A percentile compares a stretch with the other conserved stretches of the same genome.
These are phyloP conservation scores for Lenwebbia sp. DNA, from an alignment of 345 rosid species.

Conservation along the genomic window DNA sequence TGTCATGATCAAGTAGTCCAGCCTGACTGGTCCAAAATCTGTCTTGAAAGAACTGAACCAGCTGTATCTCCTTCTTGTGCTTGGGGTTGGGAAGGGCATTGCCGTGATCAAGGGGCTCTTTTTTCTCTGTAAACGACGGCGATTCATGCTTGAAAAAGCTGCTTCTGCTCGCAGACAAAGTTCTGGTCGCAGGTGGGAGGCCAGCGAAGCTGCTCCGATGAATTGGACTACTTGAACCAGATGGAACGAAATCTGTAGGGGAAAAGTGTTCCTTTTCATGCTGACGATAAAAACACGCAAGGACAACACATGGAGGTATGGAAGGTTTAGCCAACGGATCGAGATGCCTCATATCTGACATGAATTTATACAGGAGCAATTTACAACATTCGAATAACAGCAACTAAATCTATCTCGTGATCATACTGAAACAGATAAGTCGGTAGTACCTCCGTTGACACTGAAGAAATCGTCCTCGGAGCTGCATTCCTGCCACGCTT, in stretches of 20 bases:
- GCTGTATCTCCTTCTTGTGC: background rate
- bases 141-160: background rate
- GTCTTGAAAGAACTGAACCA: background rate
- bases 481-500: background rate
- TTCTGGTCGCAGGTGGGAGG: background rate
- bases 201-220: background rate
- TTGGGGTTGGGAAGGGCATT: background rate
- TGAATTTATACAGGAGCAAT: background rate
- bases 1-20: background rate
- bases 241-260: background rate
- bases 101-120: background rate
- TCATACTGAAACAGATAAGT: background rate
- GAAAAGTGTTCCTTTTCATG: background rate
- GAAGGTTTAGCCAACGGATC: background rate
- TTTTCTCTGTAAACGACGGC: background rate
- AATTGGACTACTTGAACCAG: slow-evolving; percentile 2
- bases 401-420: background rate
- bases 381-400: background rate
- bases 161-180: background rate
- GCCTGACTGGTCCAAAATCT: background rate
- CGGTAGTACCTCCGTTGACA: background rate
- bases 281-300: background rate
- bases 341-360: background rate
- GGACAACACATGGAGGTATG: background rate
- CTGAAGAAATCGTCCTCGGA: slow-evolving; percentile 21